Evolutionary conservation across 768 basidiomycete genomes (phyloP), one percentile per base, ranked within the genome.

Genomic region (Podaxis sp.): DNA sequence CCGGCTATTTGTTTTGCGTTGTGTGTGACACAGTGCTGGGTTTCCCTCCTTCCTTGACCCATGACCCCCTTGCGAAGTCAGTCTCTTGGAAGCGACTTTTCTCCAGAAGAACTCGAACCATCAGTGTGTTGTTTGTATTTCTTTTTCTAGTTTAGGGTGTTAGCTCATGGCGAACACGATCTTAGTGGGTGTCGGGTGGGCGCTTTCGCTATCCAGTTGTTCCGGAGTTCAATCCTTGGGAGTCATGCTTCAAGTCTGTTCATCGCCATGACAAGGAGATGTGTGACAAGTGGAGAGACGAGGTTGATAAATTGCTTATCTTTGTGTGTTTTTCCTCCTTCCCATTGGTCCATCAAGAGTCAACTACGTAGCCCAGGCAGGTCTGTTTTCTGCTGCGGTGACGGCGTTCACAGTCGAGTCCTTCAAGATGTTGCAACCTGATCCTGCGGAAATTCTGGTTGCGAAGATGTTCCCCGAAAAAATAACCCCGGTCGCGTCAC

Each of bases 401-500:
- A 69, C 68, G 2, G 69, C 71, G 2, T 73, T 73, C 53, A 66
- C 66, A 25, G 62, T 72, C 12, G 67, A 70, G 36, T 67, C 70
- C 2, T 70, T 67, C 55, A 61, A 64, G 11, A 64, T 64, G 65
- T 65, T 73, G 12, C 64, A 69, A 37, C 55, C 65, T 19, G 64
- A 70, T 59, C 66, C 69, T 2, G 61, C 63, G 41, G 63, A 63
- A 36, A n/a, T 52, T 7, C 49, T 66, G 47, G 55, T 61, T 5
- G 29, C 63, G 6, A 56, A 67, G 4, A 54, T 73, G 4, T 63
- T 58, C 22, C 55, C 66, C 17, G 17, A 49, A 63, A 50, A 66
- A 57, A 27, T 38, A 38, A 33, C 40, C 40, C n/a, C 37, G 3
- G 33, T 15, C 27, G 25, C 17, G 29, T 7, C 19, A 12, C 24